These are phyloP conservation scores for Fusarium miscanthi DNA, from an alignment of 2,329 filamentous ascomycete genomes.

Conservation along the genomic window DNA sequence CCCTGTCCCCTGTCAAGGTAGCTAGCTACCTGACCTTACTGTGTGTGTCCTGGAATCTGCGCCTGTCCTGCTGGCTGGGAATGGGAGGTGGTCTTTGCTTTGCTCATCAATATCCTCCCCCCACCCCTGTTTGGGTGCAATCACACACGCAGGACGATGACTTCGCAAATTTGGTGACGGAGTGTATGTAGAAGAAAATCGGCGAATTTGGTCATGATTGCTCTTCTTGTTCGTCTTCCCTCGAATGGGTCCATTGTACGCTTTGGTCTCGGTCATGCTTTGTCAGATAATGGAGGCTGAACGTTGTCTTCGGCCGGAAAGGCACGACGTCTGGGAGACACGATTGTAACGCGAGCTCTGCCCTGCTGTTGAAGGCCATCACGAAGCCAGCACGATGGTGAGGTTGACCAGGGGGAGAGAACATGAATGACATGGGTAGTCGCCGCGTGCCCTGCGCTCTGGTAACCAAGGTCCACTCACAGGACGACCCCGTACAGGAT, in stretches of 20 bases:
- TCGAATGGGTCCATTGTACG: not conserved
- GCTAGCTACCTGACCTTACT: conserved; percentile 9
- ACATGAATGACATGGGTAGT: conserved; percentile 31
- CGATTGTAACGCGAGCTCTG: conserved; percentile 30
- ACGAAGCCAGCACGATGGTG: conserved; percentile 42
- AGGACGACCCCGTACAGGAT: conserved; percentile 38
- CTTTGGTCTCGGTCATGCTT: not conserved
- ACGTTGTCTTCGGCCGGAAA: conserved; percentile 24
- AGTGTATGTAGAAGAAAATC: conserved; percentile 19
- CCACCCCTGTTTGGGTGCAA: conserved; percentile 40
- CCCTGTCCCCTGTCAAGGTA: conserved; percentile 41
- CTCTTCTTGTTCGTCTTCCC: not conserved
- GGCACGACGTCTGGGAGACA: conserved; percentile 21
- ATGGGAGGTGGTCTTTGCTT: conserved; percentile 35
- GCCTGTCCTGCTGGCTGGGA: conserved; percentile 19
- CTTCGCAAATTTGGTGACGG: conserved; percentile 44
- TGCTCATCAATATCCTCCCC: conserved; percentile 34
- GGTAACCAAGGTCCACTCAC: conserved; percentile 29
- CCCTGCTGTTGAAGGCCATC: conserved; percentile 37
- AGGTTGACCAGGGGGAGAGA: conserved; percentile 38
- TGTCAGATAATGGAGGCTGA: not conserved
- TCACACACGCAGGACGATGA: conserved; percentile 17
- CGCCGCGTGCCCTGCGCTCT: conserved; percentile 38
- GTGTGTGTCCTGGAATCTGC: conserved; percentile 35
- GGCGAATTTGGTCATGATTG: not conserved